A percentile compares a stretch with the other conserved stretches of the same genome.
Conservation (phyloP, 148 eudicot species). For the Silene latifolia region DNA sequence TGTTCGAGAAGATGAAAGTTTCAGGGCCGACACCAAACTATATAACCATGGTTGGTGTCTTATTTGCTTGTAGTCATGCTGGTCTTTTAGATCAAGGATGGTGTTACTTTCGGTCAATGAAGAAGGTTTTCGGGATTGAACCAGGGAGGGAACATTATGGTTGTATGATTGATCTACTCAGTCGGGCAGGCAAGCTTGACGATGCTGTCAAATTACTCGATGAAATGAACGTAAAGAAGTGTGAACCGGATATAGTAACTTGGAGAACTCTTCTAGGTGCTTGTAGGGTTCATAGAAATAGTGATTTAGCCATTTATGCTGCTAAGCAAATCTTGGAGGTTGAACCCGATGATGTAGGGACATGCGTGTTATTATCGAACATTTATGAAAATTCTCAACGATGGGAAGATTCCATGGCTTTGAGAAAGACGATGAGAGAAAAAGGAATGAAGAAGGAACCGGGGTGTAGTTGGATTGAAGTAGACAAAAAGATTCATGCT, state of each 20-base stretch:
- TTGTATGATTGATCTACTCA: conserved; percentile 52
- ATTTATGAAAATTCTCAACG: conserved; percentile 45
- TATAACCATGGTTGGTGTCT: conserved; percentile 41
- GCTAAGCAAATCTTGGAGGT: conserved; percentile 37
- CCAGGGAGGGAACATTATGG: conserved; percentile 45
- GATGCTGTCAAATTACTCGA: conserved; percentile 37
- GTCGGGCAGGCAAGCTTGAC: conserved; percentile 43
- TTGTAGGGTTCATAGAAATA: conserved; percentile 35
- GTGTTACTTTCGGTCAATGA: conserved; percentile 42
- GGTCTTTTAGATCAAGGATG: conserved; percentile 42
- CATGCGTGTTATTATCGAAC: conserved; percentile 34
- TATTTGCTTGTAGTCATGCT: conserved; percentile 54
- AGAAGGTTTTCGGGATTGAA: conserved; percentile 35
- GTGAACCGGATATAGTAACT: conserved; percentile 40
- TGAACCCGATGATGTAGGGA: conserved; percentile 41
- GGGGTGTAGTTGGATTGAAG: conserved; percentile 56
- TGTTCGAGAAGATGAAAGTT: conserved; percentile 40
- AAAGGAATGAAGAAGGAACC: conserved; percentile 45
- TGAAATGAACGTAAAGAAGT: conserved; percentile 34
- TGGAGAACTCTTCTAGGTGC: conserved; percentile 47
- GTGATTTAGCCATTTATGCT: conserved; percentile 35
- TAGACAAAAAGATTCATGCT: conserved; percentile 38
- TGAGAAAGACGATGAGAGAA: conserved; percentile 36
- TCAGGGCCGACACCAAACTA: conserved; percentile 31
- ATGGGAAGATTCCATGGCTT: conserved; percentile 42